These are phyloP conservation scores for Sarocladium kiliense DNA, from an alignment of 2,329 filamentous ascomycete species.

Conservation along the genomic window DNA sequence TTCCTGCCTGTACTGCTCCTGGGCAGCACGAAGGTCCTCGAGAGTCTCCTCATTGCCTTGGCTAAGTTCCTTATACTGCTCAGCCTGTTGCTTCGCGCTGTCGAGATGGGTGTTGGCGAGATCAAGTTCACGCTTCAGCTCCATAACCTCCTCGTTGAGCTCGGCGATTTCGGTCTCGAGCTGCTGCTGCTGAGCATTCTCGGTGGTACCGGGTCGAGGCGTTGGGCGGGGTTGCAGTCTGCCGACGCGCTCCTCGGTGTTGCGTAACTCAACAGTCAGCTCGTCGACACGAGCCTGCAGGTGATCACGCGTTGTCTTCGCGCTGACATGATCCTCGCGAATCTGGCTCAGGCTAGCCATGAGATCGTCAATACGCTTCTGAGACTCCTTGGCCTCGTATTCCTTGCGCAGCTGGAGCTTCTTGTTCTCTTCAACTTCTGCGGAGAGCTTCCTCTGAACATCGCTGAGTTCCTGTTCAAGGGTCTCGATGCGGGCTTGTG, in stretches of 20 bases:
- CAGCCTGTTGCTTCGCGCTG: slow-evolving; percentile 71
- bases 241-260: slow-evolving; percentile 80
- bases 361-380: slow-evolving; percentile 90
- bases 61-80: slow-evolving; percentile 85
- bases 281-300: slow-evolving; percentile 86
- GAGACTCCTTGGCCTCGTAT: slow-evolving; percentile 80
- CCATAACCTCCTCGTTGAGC: slow-evolving; percentile 74
- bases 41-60: slow-evolving; percentile 84
- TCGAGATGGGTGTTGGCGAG: slow-evolving; percentile 75
- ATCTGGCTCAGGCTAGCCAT: slow-evolving; percentile 72
- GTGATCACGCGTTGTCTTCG: slow-evolving; percentile 85
- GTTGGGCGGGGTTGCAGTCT: slow-evolving; percentile 77
- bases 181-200: slow-evolving; percentile 42
- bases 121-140: slow-evolving; percentile 83
- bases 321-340: slow-evolving; percentile 79
- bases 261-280: slow-evolving; percentile 79
- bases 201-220: slow-evolving; percentile 44
- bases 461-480: slow-evolving; percentile 74
- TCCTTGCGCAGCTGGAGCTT: slow-evolving; percentile 80
- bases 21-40: slow-evolving; percentile 69
- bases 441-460: slow-evolving; percentile 76
- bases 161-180: slow-evolving; percentile 67
- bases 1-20: slow-evolving; percentile 84
- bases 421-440: slow-evolving; percentile 79
- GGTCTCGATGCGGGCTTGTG: slow-evolving; percentile 71